Evolutionary conservation across 2,329 filamentous ascomycete species (phyloP).

Genomic region (Phaeophleospora eucalypticola): DNA sequence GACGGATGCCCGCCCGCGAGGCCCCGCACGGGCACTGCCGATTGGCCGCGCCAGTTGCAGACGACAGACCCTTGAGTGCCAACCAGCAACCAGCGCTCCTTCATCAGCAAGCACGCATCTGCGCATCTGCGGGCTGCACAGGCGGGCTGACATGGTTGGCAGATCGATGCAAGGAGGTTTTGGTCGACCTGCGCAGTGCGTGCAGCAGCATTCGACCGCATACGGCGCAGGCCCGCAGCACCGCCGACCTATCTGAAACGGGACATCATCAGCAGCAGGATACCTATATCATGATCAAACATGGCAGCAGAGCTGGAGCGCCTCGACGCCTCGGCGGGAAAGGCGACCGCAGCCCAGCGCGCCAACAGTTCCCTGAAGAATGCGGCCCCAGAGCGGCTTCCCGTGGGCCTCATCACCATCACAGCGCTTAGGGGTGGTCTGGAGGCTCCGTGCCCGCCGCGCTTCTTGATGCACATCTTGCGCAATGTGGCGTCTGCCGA

Average conservation of each 20-base stretch:
- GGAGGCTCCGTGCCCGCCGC: slow-evolving; percentile 9
- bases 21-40: neutral
- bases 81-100: slow-evolving; percentile 6
- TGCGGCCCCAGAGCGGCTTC: too few relatives aligned
- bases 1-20: too few relatives aligned
- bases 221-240: slow-evolving; percentile 9
- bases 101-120: slow-evolving; percentile 15
- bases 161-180: slow-evolving; percentile 27
- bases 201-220: slow-evolving; percentile 17
- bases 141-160: slow-evolving; percentile 26
- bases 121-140: too few relatives aligned
- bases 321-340: slow-evolving; percentile 13
- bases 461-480: slow-evolving; percentile 25
- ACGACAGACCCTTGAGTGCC: neutral
- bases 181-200: slow-evolving; percentile 17
- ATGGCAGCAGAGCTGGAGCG: slow-evolving; percentile 4
- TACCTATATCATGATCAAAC: too few relatives aligned
- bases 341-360: slow-evolving; percentile 8
- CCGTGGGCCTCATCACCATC: neutral
- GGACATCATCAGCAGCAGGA: too few relatives aligned
- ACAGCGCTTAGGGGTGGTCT: slow-evolving; percentile 8
- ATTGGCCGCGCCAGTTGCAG: slow-evolving; percentile 1
- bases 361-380: neutral
- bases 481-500: slow-evolving; percentile 26
- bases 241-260: slow-evolving; percentile 15